These are phyloP conservation scores for Oryza brachyantha DNA, from an alignment of 176 grass and related monocot species.

Conservation along the genomic window DNA sequence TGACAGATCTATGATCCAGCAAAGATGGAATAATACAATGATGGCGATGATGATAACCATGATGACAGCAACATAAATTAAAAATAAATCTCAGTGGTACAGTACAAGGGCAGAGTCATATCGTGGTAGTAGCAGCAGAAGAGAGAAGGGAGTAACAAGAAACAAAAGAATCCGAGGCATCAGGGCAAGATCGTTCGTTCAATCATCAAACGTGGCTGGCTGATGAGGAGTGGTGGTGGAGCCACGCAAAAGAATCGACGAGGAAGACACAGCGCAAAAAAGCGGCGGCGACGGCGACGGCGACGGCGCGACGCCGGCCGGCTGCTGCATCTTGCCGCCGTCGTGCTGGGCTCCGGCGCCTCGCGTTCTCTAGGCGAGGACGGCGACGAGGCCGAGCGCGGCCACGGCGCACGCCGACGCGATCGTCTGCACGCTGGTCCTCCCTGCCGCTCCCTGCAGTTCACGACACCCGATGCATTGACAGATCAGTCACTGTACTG, in stretches of 20 bases:
- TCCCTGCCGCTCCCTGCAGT: constrained; percentile 42
- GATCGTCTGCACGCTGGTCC: constrained; percentile 17
- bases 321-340: not conserved
- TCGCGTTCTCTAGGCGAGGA: constrained; percentile 50
- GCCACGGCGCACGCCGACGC: constrained; percentile 25
- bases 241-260: constrained; percentile 21
- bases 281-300: too few relatives aligned
- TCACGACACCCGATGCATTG: not conserved
- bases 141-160: not conserved
- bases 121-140: not conserved
- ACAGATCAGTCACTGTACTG: not conserved
- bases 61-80: constrained; percentile 22
- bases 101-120: not conserved
- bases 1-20: constrained; percentile 27
- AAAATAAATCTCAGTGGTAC: constrained; percentile 45
- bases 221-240: not conserved
- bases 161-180: constrained; percentile 39
- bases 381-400: constrained; percentile 44
- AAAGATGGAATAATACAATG: constrained; percentile 35
- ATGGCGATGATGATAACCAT: not conserved
- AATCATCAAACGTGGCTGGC: constrained; percentile 1
- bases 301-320: too few relatives aligned
- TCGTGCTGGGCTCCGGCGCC: too few relatives aligned
- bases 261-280: constrained; percentile 17
- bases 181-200: too few relatives aligned